Evolutionary conservation across 257 asterid species (phyloP).

Genomic region (Petrea volubilis): DNA sequence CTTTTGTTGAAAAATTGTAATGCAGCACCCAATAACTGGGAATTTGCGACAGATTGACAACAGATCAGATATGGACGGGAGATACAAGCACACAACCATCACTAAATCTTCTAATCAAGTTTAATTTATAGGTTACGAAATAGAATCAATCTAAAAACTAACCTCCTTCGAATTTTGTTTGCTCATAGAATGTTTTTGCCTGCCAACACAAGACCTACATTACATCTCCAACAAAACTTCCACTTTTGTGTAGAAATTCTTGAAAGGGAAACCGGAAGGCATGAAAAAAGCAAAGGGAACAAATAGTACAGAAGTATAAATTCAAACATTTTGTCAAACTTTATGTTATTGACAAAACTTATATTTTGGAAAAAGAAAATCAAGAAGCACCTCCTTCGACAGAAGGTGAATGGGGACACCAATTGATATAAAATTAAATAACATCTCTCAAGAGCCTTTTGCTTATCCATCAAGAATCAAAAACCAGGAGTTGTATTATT

Average conservation of each 20-base stretch:
- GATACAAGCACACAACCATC: neutral
- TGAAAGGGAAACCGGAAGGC: conserved; percentile 7
- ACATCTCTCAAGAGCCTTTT: neutral
- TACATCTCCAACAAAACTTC: conserved; percentile 12
- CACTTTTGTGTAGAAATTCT: neutral
- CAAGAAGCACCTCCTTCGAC: neutral
- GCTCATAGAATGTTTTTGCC: conserved; percentile 83
- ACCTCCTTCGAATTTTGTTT: conserved; percentile 94
- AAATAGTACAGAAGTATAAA: neutral
- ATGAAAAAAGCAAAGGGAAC: neutral
- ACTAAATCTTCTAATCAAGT: neutral
- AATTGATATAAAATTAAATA: conserved; percentile 3
- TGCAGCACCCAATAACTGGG: neutral
- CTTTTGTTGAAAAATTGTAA: neutral
- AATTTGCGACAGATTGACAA: neutral
- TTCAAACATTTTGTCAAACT: neutral
- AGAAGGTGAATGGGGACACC: neutral
- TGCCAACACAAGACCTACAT: conserved; percentile 38
- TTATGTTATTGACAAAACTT: neutral
- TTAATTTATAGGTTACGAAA: neutral
- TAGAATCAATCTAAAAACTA: conserved; percentile 26
- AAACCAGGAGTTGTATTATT: neutral
- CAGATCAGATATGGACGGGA: too few relatives aligned
- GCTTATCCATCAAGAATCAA: neutral
- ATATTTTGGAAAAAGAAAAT: neutral